phyloP scores from a whole-genome alignment of 139 green algal genomes.

The Parachlorella kessleri region DNA sequence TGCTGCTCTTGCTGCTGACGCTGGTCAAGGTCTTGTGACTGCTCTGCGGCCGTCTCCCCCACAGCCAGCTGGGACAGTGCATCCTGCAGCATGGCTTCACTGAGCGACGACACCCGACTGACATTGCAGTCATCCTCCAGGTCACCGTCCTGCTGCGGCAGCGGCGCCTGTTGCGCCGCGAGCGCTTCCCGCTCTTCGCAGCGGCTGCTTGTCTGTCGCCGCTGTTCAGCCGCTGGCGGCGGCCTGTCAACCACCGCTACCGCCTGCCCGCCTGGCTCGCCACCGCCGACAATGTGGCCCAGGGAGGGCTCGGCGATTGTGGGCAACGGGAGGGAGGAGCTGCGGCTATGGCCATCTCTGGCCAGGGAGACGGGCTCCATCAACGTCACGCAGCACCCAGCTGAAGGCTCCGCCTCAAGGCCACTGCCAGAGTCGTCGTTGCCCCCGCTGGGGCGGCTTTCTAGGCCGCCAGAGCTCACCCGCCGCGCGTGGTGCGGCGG shows the following conservation, averaged over 20 bases:
- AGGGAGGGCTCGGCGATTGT: no score
- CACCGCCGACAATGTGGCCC: background rate
- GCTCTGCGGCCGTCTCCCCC: no score
- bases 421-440: no score
- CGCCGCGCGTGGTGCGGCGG: no score
- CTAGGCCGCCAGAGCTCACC: no score
- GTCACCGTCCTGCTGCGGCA: background rate
- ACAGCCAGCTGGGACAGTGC: conserved; percentile 5
- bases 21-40: background rate
- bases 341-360: background rate
- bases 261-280: background rate
- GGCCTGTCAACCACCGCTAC: background rate
- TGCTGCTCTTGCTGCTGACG: conserved; percentile 1
- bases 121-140: conserved; percentile 23
- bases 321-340: background rate
- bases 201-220: background rate
- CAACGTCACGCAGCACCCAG: no score
- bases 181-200: background rate
- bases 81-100: conserved; percentile 32
- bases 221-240: conserved; percentile 1
- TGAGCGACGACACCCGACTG: conserved; percentile 33
- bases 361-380: no score
- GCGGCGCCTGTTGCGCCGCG: background rate
- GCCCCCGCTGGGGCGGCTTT: no score
- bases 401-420: no score